phyloP scores from a whole-genome alignment of 441 rosid genomes.

The Cnidoscolus chayamansa region DNA sequence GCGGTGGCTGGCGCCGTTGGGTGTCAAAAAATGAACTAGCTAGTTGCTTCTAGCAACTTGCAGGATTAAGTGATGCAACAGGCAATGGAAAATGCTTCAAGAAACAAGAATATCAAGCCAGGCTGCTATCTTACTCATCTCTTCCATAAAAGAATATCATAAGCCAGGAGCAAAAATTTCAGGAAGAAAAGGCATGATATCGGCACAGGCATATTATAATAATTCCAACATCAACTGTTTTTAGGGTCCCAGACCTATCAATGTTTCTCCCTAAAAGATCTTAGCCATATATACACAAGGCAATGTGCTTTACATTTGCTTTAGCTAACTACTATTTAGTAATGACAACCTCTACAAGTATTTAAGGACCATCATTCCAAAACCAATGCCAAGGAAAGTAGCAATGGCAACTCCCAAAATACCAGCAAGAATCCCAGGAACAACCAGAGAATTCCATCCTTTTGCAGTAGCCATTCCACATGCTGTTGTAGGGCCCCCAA shows the following conservation, averaged over 20 bases:
- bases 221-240: not conserved
- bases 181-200: not conserved
- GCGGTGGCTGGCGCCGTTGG: too few species aligned
- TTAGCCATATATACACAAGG: not conserved
- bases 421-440: constrained; percentile 72
- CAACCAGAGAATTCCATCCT: constrained; percentile 72
- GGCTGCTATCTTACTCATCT: too few species aligned
- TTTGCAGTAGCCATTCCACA: constrained; percentile 88
- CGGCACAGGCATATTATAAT: not conserved
- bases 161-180: too few species aligned
- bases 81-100: not conserved
- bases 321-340: not conserved
- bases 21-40: too few species aligned
- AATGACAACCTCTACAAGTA: constrained; percentile 29
- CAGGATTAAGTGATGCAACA: not conserved
- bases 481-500: constrained; percentile 85
- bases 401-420: constrained; percentile 69
- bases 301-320: not conserved
- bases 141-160: too few species aligned
- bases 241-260: too few species aligned
- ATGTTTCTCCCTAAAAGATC: not conserved
- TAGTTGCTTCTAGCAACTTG: not conserved
- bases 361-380: constrained; percentile 55
- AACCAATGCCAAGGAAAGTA: constrained; percentile 76
- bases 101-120: not conserved